Evolutionary conservation across 129 eudicot genomes (phyloP), one percentile per base, ranked within the genome.

Genomic region (Calendula officinalis): DNA sequence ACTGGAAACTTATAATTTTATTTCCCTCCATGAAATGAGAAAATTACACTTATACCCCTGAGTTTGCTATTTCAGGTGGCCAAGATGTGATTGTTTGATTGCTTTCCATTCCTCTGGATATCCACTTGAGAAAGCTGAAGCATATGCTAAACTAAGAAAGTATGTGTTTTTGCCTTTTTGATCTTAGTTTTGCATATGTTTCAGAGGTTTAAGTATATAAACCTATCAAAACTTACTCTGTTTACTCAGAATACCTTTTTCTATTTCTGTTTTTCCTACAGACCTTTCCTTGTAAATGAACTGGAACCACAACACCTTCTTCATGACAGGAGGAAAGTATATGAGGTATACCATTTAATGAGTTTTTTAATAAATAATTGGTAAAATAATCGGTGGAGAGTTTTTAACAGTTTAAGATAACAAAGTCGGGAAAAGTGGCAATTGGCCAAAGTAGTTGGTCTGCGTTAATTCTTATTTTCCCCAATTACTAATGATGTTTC

Each of bases 271-370:
- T 67, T 39, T 69, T 64, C 48, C 63, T 79, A 56, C 71, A 92
- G 99, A 87, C 99, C 99, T 62, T 92, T 78, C 79, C 88, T 92
- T 66, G 91, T 92, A 17, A 92, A 92, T 52, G 95, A 92, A 82
- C 70, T 92, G 81, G 89, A 75, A 62, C 89, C 84, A 17, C 99
- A 92, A 44, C 91, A 88, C 79, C 91, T 92, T 69, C 96, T 92
- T 80, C 99, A 92, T 69, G 99, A 92, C 67, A 66, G 99, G 61
- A 88, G 99, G 82, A 80, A 83, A 78, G 99, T 92, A 8, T 92
- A 92, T 8, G 99, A 92, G 99, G 99, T 92, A 74, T 68, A 66
- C 14, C 45, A 34, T 47, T 43, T 9, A 56, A 35, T n/a, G 56
- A 39, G 66, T 22, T 0, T 0, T 22, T 22, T 0, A 0, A 22